Conservation (phyloP, 73 alveolate species). For the Paramecium tetraurelia region DNA sequence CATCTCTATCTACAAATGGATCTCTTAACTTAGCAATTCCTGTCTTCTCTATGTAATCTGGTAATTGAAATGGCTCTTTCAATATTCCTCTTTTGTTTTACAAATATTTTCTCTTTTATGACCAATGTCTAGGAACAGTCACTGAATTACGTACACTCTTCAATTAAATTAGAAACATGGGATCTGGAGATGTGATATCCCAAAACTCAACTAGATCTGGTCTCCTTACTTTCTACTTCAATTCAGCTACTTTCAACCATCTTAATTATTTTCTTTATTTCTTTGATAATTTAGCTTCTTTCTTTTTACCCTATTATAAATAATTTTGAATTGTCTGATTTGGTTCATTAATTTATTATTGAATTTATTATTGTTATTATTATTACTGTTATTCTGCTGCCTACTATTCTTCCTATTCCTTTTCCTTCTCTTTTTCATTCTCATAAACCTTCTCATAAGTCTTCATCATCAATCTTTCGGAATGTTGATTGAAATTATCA, state of each 20-base stretch:
- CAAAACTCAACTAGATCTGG: slow-evolving; percentile 99
- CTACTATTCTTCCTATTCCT: background rate
- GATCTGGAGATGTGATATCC: slow-evolving; percentile 97
- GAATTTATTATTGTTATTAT: background rate
- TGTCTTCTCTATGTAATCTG: slow-evolving; percentile 97
- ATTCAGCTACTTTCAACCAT: slow-evolving; percentile 64
- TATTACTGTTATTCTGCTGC: background rate
- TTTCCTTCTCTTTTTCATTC: slow-evolving; percentile 19
- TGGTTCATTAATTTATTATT: background rate
- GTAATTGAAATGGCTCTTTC: slow-evolving; percentile 91
- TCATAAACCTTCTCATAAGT: slow-evolving; percentile 42
- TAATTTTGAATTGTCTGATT: background rate
- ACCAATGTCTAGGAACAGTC: slow-evolving; percentile 99
- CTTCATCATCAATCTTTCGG: slow-evolving; percentile 37
- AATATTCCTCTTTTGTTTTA: slow-evolving; percentile 94
- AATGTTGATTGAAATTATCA: slow-evolving; percentile 2
- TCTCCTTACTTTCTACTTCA: slow-evolving; percentile 86
- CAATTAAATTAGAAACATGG: slow-evolving; percentile 86
- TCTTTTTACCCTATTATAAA: slow-evolving; percentile 24
- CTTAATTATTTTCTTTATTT: slow-evolving; percentile 62
- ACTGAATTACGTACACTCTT: slow-evolving; percentile 94
- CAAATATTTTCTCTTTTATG: slow-evolving; percentile 93
- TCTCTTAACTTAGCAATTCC: slow-evolving; percentile 96
- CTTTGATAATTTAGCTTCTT: slow-evolving; percentile 52
- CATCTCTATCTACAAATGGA: slow-evolving; percentile 83